These are phyloP conservation scores for Juglanconis juglandina DNA, from an alignment of 2,329 filamentous ascomycete genomes.

Conservation along the genomic window DNA sequence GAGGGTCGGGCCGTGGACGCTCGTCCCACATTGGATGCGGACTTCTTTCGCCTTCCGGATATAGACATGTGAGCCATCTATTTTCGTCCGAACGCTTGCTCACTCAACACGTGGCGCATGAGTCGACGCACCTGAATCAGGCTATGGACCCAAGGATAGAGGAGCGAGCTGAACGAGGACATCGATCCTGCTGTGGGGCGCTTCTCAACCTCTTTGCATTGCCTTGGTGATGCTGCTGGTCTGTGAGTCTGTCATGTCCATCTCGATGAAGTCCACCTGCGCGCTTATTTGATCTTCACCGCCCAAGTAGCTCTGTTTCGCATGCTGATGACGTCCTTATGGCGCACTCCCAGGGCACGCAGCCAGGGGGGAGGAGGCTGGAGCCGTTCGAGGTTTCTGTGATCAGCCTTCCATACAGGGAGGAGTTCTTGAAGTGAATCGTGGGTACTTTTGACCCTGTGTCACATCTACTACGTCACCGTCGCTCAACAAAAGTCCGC, in stretches of 20 bases:
- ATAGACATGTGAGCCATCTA: too few relatives aligned
- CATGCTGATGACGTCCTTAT: conserved; percentile 31
- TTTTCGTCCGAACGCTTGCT: too few relatives aligned
- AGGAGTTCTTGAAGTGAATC: too few relatives aligned
- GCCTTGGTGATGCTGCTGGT: conserved; percentile 26
- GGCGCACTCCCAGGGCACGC: conserved; percentile 27
- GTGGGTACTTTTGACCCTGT: too few relatives aligned
- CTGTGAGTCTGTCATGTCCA: conserved; percentile 29
- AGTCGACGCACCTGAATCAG: conserved; percentile 1
- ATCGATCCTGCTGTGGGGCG: conserved; percentile 24
- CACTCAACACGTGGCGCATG: too few relatives aligned
- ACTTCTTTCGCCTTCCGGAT: conserved; percentile 24
- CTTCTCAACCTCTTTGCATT: conserved; percentile 14
- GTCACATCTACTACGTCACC: too few relatives aligned
- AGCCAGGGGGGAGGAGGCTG: conserved; percentile 27
- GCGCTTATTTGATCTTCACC: conserved; percentile 26
- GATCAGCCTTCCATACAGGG: conserved; percentile 22
- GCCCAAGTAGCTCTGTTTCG: conserved; percentile 26
- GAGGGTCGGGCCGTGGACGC: conserved; percentile 28
- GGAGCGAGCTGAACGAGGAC: conserved; percentile 24
- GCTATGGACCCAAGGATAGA: neutral
- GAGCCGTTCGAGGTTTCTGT: conserved; percentile 34
- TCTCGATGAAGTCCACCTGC: conserved; percentile 25
- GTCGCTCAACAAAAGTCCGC: too few relatives aligned
- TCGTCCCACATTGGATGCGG: conserved; percentile 25